Evolutionary conservation across 139 green algal species (phyloP).

Genomic region (Chlamydomonas sp.): DNA sequence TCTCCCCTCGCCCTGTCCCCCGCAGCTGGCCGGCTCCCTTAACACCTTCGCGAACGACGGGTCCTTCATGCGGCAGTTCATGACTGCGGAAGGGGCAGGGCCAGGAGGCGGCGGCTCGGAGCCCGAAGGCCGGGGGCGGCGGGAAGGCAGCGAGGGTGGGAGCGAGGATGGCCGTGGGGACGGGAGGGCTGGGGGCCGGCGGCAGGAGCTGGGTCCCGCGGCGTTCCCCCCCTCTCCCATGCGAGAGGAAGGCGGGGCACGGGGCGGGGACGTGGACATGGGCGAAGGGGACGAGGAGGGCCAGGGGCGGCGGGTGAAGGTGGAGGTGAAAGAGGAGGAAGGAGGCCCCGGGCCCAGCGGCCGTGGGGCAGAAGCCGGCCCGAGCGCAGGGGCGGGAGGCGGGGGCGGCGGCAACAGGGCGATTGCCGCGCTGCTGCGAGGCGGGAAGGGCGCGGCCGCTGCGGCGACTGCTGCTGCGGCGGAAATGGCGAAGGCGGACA

Average conservation of each 20-base stretch:
- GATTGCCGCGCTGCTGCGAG: constrained; percentile 69
- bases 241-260: too few species aligned
- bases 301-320: not conserved
- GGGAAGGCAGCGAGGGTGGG: too few species aligned
- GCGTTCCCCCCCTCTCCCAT: too few species aligned
- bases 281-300: too few species aligned
- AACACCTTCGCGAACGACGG: constrained; percentile 81
- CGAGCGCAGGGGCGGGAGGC: too few species aligned
- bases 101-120: too few species aligned
- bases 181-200: too few species aligned
- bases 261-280: too few species aligned
- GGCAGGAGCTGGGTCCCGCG: too few species aligned
- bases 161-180: too few species aligned
- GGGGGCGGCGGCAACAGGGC: constrained; percentile 58
- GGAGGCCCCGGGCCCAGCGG: not conserved
- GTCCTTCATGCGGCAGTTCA: constrained; percentile 74
- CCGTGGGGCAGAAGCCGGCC: not conserved
- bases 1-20: too few species aligned
- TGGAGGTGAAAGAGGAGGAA: not conserved
- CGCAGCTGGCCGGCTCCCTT: constrained; percentile 57
- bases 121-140: too few species aligned
- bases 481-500: not conserved
- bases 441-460: constrained; percentile 44
- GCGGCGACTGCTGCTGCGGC: not conserved
- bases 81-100: not conserved